phyloP scores from a whole-genome alignment of 2,329 filamentous ascomycete species.

The Pleurostoma richardsiae region DNA sequence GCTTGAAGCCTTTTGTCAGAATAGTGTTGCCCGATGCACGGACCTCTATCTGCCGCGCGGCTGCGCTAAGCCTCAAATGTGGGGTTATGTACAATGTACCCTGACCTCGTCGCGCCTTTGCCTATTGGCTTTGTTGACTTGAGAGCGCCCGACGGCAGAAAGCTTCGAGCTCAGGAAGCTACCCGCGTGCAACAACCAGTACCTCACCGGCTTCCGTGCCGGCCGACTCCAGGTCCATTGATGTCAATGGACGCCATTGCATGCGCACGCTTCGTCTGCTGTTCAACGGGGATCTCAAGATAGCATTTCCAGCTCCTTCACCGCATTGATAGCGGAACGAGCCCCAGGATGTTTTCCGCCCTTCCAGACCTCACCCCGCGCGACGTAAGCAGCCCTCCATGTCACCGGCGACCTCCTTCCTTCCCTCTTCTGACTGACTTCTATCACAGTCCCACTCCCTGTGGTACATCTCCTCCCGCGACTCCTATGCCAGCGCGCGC shows the following conservation, averaged over 20 bases:
- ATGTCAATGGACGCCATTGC: too few relatives aligned
- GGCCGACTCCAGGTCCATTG: too few relatives aligned
- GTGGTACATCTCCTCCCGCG: slow-evolving; percentile 66
- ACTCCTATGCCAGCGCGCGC: slow-evolving; percentile 24
- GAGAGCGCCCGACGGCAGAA: too few relatives aligned
- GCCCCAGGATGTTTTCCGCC: slow-evolving; percentile 49
- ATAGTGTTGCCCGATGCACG: too few relatives aligned
- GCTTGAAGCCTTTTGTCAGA: too few relatives aligned
- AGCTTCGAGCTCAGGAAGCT: too few relatives aligned
- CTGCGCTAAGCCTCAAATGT: neutral
- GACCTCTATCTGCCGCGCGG: neutral
- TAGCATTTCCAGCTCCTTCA: too few relatives aligned
- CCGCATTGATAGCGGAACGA: too few relatives aligned
- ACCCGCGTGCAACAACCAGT: too few relatives aligned
- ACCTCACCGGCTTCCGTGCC: too few relatives aligned
- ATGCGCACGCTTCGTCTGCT: too few relatives aligned
- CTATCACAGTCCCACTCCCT: slow-evolving; percentile 60
- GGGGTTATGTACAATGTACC: neutral
- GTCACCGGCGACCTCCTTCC: slow-evolving; percentile 1
- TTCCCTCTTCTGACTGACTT: neutral
- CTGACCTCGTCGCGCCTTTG: neutral
- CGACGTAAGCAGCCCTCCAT: slow-evolving; percentile 48
- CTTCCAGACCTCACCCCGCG: slow-evolving; percentile 65
- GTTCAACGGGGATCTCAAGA: too few relatives aligned
- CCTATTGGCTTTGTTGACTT: neutral